Conservation (phyloP, 2,329 filamentous ascomycete species). For the Colletotrichum cordylinicola region DNA sequence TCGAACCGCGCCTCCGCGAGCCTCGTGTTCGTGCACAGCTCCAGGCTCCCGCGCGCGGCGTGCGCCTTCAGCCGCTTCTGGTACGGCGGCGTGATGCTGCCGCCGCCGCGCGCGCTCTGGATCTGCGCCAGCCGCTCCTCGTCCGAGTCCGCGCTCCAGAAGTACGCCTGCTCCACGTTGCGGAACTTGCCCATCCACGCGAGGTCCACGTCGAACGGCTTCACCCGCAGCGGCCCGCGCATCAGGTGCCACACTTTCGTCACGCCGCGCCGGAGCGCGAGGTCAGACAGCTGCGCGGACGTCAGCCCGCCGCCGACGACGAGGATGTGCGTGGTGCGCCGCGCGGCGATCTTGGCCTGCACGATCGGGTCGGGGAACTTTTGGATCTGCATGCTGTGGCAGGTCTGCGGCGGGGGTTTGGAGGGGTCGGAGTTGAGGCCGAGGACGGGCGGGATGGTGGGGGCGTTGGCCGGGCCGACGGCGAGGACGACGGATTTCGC, state of each 20-base stretch:
- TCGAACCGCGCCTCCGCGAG: slow-evolving; percentile 60
- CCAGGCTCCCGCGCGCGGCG: slow-evolving; percentile 53
- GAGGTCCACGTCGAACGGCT: slow-evolving; percentile 79
- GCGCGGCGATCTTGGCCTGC: slow-evolving; percentile 54
- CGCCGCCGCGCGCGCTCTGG: slow-evolving; percentile 71
- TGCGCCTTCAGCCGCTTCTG: slow-evolving; percentile 71
- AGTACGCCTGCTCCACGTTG: slow-evolving; percentile 77
- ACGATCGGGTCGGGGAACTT: slow-evolving; percentile 62
- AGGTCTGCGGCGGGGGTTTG: slow-evolving; percentile 45
- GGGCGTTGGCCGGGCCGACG: slow-evolving; percentile 70
- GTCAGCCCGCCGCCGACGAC: slow-evolving; percentile 80
- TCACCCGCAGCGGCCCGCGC: slow-evolving; percentile 64
- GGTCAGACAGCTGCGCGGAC: slow-evolving; percentile 74
- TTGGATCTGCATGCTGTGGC: slow-evolving; percentile 70
- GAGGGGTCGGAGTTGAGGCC: slow-evolving; percentile 32
- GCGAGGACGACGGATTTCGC: slow-evolving; percentile 72
- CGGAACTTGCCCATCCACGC: slow-evolving; percentile 85
- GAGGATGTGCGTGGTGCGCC: slow-evolving; percentile 65
- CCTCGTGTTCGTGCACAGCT: slow-evolving; percentile 62
- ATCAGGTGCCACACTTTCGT: slow-evolving; percentile 74
- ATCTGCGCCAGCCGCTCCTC: slow-evolving; percentile 72
- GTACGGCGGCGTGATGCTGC: slow-evolving; percentile 76
- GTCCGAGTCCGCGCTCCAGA: slow-evolving; percentile 78
- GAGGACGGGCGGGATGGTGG: slow-evolving; percentile 48
- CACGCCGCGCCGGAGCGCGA: slow-evolving; percentile 69